phyloP scores from a whole-genome alignment of 768 basidiomycete species.

The Daedaleopsis sinensis region DNA sequence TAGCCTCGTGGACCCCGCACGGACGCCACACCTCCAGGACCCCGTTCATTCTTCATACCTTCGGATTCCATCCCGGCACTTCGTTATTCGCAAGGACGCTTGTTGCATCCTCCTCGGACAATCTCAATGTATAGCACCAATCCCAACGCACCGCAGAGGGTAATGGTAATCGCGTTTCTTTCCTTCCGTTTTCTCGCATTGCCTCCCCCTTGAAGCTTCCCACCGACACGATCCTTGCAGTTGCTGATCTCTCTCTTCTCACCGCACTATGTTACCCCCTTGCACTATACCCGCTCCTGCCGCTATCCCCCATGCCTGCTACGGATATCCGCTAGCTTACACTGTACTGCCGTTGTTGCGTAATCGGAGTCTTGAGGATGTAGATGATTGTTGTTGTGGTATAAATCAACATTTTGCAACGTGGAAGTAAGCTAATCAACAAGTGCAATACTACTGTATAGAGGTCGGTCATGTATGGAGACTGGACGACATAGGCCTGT shows the following conservation, averaged over 20 bases:
- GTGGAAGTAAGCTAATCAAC: neutral
- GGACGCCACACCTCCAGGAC: slow-evolving; percentile 14
- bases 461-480: neutral
- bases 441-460: neutral
- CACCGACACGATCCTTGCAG: slow-evolving; percentile 13
- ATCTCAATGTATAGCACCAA: slow-evolving; percentile 12
- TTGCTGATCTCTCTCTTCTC: slow-evolving; percentile 5
- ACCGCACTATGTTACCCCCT: slow-evolving; percentile 20
- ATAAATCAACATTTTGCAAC: neutral
- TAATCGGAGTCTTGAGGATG: slow-evolving; percentile 16
- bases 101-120: slow-evolving; percentile 1
- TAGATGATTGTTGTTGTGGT: slow-evolving; percentile 5
- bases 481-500: too few species aligned
- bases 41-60: slow-evolving; percentile 14
- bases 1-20: slow-evolving; percentile 37
- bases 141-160: slow-evolving; percentile 1
- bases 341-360: slow-evolving; percentile 23
- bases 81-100: slow-evolving; percentile 7
- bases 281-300: slow-evolving; percentile 22
- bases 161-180: slow-evolving; percentile 6
- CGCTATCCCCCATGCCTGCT: slow-evolving; percentile 20
- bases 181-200: slow-evolving; percentile 22
- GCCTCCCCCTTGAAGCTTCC: slow-evolving; percentile 3
- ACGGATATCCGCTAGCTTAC: slow-evolving; percentile 22
- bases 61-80: slow-evolving; percentile 13